phyloP scores from a whole-genome alignment of 1,284 basidiomycete genomes.

The Caloboletus firmus region DNA sequence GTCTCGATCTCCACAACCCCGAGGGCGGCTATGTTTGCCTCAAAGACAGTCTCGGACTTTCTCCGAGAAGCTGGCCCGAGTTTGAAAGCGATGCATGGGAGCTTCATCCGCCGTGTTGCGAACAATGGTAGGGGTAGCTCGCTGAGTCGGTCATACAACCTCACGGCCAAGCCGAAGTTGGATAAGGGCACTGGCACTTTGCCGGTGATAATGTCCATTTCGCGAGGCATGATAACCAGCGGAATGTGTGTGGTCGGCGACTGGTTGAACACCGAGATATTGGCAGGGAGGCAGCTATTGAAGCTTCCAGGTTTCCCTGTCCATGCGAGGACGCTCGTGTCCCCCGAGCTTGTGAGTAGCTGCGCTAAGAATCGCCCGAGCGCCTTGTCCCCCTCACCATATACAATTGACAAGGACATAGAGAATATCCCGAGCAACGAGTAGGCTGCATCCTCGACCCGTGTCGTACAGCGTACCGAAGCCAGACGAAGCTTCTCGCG shows the following conservation, averaged over 20 bases:
- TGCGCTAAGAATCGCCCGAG: constrained; percentile 1
- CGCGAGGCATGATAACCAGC: not conserved
- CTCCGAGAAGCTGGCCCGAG: constrained; percentile 6
- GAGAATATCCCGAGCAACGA: not conserved
- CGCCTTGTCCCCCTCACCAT: constrained; percentile 5
- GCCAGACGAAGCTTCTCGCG: not conserved
- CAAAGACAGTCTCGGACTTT: not conserved
- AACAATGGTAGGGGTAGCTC: not conserved
- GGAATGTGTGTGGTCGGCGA: not conserved
- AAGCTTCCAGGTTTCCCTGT: not conserved
- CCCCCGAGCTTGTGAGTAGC: not conserved
- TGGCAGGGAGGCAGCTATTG: constrained; percentile 9
- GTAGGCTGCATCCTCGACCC: not conserved
- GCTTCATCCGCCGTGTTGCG: not conserved
- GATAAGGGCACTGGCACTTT: too few species aligned
- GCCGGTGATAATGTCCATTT: too few species aligned
- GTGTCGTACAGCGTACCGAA: not conserved
- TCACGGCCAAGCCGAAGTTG: not conserved
- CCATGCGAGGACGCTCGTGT: constrained; percentile 8
- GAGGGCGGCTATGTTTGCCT: not conserved
- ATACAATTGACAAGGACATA: not conserved
- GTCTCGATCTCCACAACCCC: not conserved
- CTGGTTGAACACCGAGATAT: not conserved
- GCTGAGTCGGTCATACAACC: not conserved
- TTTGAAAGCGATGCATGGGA: not conserved